Base-by-base conservation (phyloP, 192 early-diverging fungal genomes). In the Coemansia asiatica region DNA sequence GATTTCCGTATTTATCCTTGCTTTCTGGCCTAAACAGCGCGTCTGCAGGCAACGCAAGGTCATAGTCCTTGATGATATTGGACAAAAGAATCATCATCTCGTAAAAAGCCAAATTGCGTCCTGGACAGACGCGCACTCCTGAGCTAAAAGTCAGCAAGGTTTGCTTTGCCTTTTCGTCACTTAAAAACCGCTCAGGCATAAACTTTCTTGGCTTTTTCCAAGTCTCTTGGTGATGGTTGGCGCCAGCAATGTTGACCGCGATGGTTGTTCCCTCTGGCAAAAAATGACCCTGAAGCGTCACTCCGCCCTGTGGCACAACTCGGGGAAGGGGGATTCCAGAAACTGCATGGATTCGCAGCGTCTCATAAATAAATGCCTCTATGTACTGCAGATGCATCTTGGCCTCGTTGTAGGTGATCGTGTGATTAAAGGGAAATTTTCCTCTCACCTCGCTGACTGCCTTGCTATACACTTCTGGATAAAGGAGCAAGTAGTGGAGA, bases 301-400 rank as follows among this genome's bases (percentile, higher is more conserved):
- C 47, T 21, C 79, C 79, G 68, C 75, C 71, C 25, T 55, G 26
- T 18, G 78, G 78, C 25, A 76, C 66, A 0, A 66, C 46, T 28
- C 78, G 68, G 35, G 74, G 74, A 40, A 76, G 60, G 35, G 66
- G 68, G 38, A 67, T 70, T 9, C 71, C 70, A 6, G 73, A 69
- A 18, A 72, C 71, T 18, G 79, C 69, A 29, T 71, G 68, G 10
- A 82, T 16, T 2, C 79, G 70, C 61, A 82, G 56, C 46, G 75
- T 66, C 61, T 82, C 79, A 25, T 60, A 57, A 16, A 82, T 62
- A 33, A 67, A 73, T 2, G 79, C 79, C 26, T 82, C 74, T 15
- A 82, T 59, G 29, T 70, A 73, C 4, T 74, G 79, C 56, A 53
- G 55, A 1, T 48, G 56, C 12, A 19, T 23, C 50, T 62, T 71